Percentiles rank a stretch among this genome's conserved stretches.
These are phyloP conservation scores for Crataegus laevigata DNA, from an alignment of 306 rosid species.

Conservation along the genomic window DNA sequence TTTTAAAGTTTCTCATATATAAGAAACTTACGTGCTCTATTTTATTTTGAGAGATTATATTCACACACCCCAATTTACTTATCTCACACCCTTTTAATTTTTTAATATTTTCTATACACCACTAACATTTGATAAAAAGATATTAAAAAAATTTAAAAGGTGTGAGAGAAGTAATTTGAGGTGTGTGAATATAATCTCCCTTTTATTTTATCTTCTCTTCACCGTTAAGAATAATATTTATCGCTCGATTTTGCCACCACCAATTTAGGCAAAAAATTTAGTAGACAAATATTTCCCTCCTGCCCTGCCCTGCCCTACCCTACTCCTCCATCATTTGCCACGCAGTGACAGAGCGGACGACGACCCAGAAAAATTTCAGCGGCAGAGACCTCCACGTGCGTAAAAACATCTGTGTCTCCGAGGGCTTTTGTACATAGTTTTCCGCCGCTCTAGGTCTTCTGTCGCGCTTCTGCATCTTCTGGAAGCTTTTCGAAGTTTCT, in stretches of 20 bases:
- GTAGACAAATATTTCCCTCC: not conserved
- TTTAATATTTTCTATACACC: no score
- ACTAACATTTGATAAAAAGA: no score
- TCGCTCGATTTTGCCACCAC: not conserved
- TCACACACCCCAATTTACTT: no score
- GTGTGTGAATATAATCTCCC: no score
- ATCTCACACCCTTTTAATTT: no score
- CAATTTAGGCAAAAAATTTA: not conserved
- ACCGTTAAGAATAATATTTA: not conserved
- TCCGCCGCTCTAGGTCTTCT: not conserved
- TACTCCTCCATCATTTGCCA: constrained; percentile 10
- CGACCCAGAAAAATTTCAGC: not conserved
- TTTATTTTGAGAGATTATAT: no score
- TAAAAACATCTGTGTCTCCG: not conserved
- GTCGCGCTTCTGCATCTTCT: not conserved
- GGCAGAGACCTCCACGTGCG: not conserved
- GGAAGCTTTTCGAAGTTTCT: not conserved
- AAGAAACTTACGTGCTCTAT: no score
- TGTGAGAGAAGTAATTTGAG: no score
- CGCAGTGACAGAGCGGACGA: constrained; percentile 11
- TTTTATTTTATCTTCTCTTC: no score
- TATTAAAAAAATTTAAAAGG: no score
- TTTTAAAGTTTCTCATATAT: no score
- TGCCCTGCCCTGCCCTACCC: not conserved
- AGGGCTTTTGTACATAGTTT: not conserved